These are phyloP conservation scores for Venturia aucupariae DNA, from an alignment of 2,329 filamentous ascomycete species.

Conservation along the genomic window DNA sequence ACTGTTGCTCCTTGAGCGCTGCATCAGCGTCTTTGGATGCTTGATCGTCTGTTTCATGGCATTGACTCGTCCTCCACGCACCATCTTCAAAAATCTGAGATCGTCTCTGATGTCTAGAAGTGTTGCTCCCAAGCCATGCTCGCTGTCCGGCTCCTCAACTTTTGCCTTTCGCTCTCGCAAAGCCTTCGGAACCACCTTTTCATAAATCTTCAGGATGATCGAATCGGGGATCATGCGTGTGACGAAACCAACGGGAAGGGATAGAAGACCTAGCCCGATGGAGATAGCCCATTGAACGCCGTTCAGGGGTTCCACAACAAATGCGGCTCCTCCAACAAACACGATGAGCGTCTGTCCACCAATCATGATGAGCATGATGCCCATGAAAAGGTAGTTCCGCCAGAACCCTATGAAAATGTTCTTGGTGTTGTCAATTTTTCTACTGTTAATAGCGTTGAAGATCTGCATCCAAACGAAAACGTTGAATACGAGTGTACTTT, in stretches of 20 bases:
- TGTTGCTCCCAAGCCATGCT: constrained; percentile 54
- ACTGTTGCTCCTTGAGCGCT: constrained; percentile 54
- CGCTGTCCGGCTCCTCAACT: constrained; percentile 30
- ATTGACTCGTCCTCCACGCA: constrained; percentile 75
- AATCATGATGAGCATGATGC: constrained; percentile 78
- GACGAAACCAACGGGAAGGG: constrained; percentile 71
- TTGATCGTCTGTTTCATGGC: constrained; percentile 69
- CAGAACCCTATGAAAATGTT: constrained; percentile 89
- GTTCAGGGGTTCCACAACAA: constrained; percentile 62
- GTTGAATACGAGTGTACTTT: constrained; percentile 82
- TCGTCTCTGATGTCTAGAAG: constrained; percentile 70
- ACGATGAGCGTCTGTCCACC: constrained; percentile 85
- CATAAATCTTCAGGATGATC: constrained; percentile 34
- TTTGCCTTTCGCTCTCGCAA: constrained; percentile 38
- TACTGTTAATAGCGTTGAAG: constrained; percentile 97
- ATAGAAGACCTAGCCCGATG: constrained; percentile 72
- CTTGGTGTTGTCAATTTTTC: constrained; percentile 85
- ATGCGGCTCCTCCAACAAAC: constrained; percentile 73
- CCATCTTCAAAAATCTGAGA: constrained; percentile 67
- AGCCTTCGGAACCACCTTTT: constrained; percentile 44
- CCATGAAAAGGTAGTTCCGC: constrained; percentile 81
- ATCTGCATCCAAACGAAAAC: constrained; percentile 99
- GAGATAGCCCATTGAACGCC: constrained; percentile 81
- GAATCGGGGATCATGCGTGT: constrained; percentile 78
- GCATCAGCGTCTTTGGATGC: constrained; percentile 61